phyloP scores from a whole-genome alignment of 768 basidiomycete genomes.

The Naganishia kalamii region DNA sequence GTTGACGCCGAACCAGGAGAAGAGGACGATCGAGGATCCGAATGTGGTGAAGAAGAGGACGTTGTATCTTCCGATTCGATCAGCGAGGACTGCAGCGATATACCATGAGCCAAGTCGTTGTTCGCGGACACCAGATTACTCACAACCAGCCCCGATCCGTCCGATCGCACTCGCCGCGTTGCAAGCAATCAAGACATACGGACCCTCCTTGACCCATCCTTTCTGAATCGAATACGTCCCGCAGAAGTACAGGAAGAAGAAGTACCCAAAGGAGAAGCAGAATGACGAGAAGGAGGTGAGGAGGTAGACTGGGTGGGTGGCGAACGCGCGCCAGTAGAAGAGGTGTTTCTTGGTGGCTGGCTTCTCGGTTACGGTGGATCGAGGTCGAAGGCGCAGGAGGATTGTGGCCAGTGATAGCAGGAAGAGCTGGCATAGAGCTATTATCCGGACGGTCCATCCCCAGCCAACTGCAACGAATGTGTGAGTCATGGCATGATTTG shows the following conservation, averaged over 20 bases:
- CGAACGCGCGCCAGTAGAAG: slow-evolving; percentile 15
- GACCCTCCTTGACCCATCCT: slow-evolving; percentile 8
- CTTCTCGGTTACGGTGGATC: background rate
- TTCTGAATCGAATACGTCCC: slow-evolving; percentile 15
- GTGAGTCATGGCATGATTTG: background rate
- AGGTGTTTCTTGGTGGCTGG: slow-evolving; percentile 5
- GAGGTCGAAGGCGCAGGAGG: slow-evolving; percentile 16
- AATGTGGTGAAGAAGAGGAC: slow-evolving; percentile 7
- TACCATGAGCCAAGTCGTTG: background rate
- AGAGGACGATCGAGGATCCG: slow-evolving; percentile 9
- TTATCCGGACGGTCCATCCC: slow-evolving; percentile 18
- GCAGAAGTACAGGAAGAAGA: slow-evolving; percentile 17
- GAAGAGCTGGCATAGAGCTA: slow-evolving; percentile 14
- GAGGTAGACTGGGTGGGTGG: slow-evolving; percentile 18
- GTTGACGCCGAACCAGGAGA: slow-evolving; percentile 13
- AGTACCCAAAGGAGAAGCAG: slow-evolving; percentile 18
- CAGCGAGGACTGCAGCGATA: slow-evolving; percentile 12
- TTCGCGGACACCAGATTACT: background rate
- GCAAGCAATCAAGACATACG: slow-evolving; percentile 19
- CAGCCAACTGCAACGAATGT: slow-evolving; percentile 12
- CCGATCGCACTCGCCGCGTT: slow-evolving; percentile 23
- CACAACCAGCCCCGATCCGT: slow-evolving; percentile 17
- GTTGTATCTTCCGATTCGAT: slow-evolving; percentile 18
- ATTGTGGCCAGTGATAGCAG: slow-evolving; percentile 6
- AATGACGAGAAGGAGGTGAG: slow-evolving; percentile 7